Evolutionary conservation across 1,284 basidiomycete species (phyloP).

Genomic region (Puccinia triticina): DNA sequence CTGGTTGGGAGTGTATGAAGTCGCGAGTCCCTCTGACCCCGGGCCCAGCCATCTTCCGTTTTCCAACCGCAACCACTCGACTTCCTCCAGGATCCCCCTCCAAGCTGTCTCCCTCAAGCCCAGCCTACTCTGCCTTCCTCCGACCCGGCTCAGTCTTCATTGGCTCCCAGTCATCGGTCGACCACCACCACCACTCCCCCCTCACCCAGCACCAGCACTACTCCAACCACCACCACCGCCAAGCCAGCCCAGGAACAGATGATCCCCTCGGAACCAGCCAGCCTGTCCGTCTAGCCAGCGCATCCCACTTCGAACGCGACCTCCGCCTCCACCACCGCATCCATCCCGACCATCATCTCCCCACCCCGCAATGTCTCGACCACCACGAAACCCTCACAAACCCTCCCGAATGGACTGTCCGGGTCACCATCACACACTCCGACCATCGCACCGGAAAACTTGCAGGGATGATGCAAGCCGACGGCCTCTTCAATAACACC

Average conservation of each 20-base stretch:
- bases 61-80: neutral
- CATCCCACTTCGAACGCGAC: neutral
- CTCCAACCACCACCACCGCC: neutral
- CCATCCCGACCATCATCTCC: neutral
- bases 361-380: neutral
- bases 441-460: conserved; percentile 3
- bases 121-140: conserved; percentile 24
- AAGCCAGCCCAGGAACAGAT: neutral
- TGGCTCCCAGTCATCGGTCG: conserved; percentile 19
- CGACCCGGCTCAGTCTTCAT: conserved; percentile 25
- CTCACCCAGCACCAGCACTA: neutral
- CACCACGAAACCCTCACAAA: neutral
- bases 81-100: neutral
- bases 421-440: conserved; percentile 33
- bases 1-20: no score
- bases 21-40: no score
- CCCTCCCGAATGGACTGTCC: conserved; percentile 16
- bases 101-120: conserved; percentile 22
- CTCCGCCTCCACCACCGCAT: neutral
- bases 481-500: neutral
- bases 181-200: neutral
- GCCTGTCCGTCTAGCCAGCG: neutral
- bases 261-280: neutral
- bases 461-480: conserved; percentile 23
- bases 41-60: no score